Base-by-base conservation (phyloP, 129 eudicot species). In the Pulicaria dysenterica region DNA sequence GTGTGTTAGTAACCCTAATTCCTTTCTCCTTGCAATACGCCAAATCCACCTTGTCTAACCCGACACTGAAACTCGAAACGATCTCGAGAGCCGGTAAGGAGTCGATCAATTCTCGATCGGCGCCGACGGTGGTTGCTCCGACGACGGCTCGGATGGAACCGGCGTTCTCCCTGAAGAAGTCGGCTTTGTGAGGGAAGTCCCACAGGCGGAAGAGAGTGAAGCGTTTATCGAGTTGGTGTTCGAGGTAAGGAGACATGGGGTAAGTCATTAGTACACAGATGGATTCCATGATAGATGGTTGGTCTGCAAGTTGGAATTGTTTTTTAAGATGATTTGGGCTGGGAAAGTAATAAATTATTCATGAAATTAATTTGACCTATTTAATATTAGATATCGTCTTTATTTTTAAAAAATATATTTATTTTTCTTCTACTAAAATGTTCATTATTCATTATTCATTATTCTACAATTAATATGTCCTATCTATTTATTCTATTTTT, bases 1-100 rank as follows among this genome's bases (percentile, higher is more conserved):
- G 95, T 15, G 86, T 85, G 71, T 85, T 82, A 0, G 86, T 85
- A 31, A 88, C 95, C 76, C 83, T 77, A 70, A 88, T 75, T 4
- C 95, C 88, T 72, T 77, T 85, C 74, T 78, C 85, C 78, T 79
- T 80, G 69, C 95, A 88, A 67, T 85, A 64, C 8, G 1, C 90
- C 78, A 88, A 65, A 75, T 88, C 86, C 5, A 85, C 69, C 64
- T 85, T 85, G 67, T 85, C 95, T 71, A 88, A 56, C 3, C 95
- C 95, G 39, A 86, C 86, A 45, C 95, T 85, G 73, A 53, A 84
- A 45, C 86, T 85, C 15, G 95, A 64, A 6, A 88, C 81, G 49
- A 88, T 88, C 48, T 88, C 90, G 12, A 88, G 54, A 13, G 44
- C 50, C 57, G 95, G 90, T 6, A 88, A 83, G 44, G 85, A 76